Conservation (phyloP, 768 basidiomycete species). For the Russula ochroleuca region DNA sequence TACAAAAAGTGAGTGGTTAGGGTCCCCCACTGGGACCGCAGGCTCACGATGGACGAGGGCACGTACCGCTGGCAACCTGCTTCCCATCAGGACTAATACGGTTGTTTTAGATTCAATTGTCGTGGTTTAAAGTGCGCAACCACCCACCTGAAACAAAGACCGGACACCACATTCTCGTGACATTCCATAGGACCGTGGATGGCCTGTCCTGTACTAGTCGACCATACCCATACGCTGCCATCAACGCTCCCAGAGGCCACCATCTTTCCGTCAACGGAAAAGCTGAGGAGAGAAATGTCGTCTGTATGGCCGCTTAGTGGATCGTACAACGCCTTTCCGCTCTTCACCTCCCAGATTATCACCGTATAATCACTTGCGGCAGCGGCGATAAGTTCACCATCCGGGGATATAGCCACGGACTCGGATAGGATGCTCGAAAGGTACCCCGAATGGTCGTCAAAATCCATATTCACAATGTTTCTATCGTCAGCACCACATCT, state of each 20-base stretch:
- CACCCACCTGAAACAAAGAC: slow-evolving; percentile 18
- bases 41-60: too few species aligned
- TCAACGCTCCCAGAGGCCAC: slow-evolving; percentile 23
- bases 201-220: too few species aligned
- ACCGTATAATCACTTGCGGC: slow-evolving; percentile 1
- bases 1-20: background rate
- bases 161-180: slow-evolving; percentile 1
- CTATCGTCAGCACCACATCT: background rate
- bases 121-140: too few species aligned
- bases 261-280: slow-evolving; percentile 20
- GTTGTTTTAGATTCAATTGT: background rate
- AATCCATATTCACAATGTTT: background rate
- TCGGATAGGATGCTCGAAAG: slow-evolving; percentile 1
- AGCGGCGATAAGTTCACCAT: slow-evolving; percentile 14
- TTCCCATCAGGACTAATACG: slow-evolving; percentile 16
- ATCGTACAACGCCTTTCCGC: slow-evolving; percentile 12
- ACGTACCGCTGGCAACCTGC: slow-evolving; percentile 14
- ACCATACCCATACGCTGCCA: background rate
- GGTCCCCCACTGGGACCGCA: too few species aligned
- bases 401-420: slow-evolving; percentile 19
- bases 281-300: slow-evolving; percentile 18
- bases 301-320: slow-evolving; percentile 23
- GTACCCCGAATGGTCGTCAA: background rate
- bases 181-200: slow-evolving; percentile 15
- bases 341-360: slow-evolving; percentile 21